These are phyloP conservation scores for Symbiodinium natans DNA, from an alignment of 73 alveolate species.

Conservation along the genomic window DNA sequence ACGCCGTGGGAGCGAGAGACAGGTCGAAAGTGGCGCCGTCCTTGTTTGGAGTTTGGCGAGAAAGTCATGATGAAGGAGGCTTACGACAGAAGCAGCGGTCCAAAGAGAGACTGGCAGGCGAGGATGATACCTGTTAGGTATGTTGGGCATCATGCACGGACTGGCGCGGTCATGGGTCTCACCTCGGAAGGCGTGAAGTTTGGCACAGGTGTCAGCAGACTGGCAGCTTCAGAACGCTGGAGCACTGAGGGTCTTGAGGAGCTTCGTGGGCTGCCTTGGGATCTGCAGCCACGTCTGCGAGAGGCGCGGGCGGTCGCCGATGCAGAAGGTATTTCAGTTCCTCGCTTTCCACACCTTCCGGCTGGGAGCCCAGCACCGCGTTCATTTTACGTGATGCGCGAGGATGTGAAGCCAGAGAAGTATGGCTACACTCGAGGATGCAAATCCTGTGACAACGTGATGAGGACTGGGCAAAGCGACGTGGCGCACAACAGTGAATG, in stretches of 20 bases:
- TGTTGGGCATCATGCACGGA: slow-evolving; percentile 83
- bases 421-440: background rate
- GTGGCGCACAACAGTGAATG: slow-evolving; percentile 23
- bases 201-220: slow-evolving; percentile 15
- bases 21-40: slow-evolving; percentile 28
- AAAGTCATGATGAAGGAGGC: slow-evolving; percentile 26
- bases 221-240: slow-evolving; percentile 12
- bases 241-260: background rate
- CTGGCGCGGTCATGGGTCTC: slow-evolving; percentile 32
- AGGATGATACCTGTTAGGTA: slow-evolving; percentile 8
- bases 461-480: background rate
- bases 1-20: slow-evolving; percentile 38
- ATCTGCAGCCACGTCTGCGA: background rate
- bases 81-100: background rate
- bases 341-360: slow-evolving; percentile 11
- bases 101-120: slow-evolving; percentile 45
- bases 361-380: slow-evolving; percentile 13
- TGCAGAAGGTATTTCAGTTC: background rate
- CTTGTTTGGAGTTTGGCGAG: slow-evolving; percentile 50
- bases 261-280: slow-evolving; percentile 65
- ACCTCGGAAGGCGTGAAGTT: slow-evolving; percentile 36
- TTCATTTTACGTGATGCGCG: slow-evolving; percentile 17
- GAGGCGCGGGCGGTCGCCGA: background rate
- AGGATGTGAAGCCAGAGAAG: slow-evolving; percentile 20
- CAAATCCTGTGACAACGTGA: background rate